phyloP scores from a whole-genome alignment of 345 rosid genomes.

The Viola odorata region DNA sequence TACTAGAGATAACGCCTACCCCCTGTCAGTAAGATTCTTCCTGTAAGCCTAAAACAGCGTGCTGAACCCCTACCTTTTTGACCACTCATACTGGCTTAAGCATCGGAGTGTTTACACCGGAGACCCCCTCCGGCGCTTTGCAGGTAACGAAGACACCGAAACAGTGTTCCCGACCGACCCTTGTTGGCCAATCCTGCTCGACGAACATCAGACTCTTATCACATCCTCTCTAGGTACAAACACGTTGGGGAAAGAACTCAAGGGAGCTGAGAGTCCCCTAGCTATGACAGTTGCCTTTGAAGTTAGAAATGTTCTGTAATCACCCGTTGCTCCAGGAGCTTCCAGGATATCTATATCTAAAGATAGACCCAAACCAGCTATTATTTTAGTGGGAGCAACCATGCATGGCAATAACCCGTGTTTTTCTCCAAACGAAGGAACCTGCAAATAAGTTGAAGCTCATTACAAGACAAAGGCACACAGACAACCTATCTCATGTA shows the following conservation, averaged over 20 bases:
- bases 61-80: too few species aligned
- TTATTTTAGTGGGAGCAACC: conserved; percentile 98
- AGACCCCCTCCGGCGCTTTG: too few species aligned
- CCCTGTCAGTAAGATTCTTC: too few species aligned
- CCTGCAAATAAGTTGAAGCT: conserved; percentile 31
- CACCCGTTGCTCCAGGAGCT: conserved; percentile 96
- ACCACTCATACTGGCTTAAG: too few species aligned
- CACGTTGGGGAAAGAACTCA: conserved; percentile 48
- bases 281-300: conserved; percentile 78
- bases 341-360: conserved; percentile 87
- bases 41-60: too few species aligned
- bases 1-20: too few species aligned
- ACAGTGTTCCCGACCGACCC: too few species aligned
- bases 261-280: conserved; percentile 74
- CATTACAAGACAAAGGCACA: neutral
- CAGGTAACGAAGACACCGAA: too few species aligned
- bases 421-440: conserved; percentile 63
- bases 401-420: conserved; percentile 91
- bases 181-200: too few species aligned
- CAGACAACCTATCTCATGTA: neutral
- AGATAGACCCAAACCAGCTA: conserved; percentile 89
- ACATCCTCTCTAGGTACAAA: conserved; percentile 87
- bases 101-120: too few species aligned
- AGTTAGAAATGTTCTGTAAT: conserved; percentile 79
- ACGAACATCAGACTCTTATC: too few species aligned